These are phyloP conservation scores for Reticulascus tulasneorum DNA, from an alignment of 2,329 filamentous ascomycete species.

Conservation along the genomic window DNA sequence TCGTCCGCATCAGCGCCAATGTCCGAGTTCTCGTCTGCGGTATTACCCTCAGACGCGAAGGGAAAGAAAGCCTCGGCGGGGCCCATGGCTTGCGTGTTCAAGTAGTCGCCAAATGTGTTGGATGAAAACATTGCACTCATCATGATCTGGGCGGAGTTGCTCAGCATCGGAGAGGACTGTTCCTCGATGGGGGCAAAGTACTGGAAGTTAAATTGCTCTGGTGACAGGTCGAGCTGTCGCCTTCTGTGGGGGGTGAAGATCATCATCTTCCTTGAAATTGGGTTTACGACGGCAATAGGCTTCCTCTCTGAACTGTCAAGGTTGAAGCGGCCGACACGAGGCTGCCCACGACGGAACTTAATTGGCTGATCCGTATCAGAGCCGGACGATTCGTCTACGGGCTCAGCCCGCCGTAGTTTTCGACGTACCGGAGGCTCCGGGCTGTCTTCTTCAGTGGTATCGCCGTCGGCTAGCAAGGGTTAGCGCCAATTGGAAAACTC, in stretches of 20 bases:
- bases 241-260: constrained; percentile 54
- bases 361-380: constrained; percentile 48
- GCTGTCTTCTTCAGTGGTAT: constrained; percentile 58
- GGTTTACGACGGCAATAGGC: constrained; percentile 56
- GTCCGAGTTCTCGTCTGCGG: constrained; percentile 45
- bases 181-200: constrained; percentile 32
- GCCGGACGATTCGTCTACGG: constrained; percentile 27
- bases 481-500: constrained; percentile 6
- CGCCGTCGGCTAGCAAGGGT: constrained; percentile 48
- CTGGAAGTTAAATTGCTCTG: constrained; percentile 50
- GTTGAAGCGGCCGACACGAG: constrained; percentile 51
- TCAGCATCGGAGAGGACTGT: constrained; percentile 54
- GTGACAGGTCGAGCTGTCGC: constrained; percentile 48
- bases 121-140: constrained; percentile 66
- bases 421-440: constrained; percentile 45
- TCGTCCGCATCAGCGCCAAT: constrained; percentile 46
- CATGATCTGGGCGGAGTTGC: constrained; percentile 71
- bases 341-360: constrained; percentile 45
- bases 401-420: constrained; percentile 38
- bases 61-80: constrained; percentile 75
- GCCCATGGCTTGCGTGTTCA: constrained; percentile 64
- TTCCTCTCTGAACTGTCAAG: constrained; percentile 51
- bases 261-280: constrained; percentile 57
- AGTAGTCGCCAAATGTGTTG: constrained; percentile 51
- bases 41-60: constrained; percentile 56